Evolutionary conservation across 2,329 filamentous ascomycete species (phyloP).

Genomic region (Sphaceloma murrayae): DNA sequence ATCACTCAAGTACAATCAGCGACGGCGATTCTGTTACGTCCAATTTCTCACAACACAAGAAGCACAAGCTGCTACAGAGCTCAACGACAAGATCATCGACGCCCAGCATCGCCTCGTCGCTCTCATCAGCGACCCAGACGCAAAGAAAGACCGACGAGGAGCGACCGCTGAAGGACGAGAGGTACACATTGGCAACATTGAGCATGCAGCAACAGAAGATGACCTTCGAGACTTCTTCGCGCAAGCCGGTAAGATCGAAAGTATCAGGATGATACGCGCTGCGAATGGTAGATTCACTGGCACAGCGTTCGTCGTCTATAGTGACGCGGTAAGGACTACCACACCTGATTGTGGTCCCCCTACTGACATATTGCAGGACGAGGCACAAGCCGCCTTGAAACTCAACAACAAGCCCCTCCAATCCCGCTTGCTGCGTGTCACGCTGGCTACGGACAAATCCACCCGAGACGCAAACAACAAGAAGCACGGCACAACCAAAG

Average conservation of each 20-base stretch:
- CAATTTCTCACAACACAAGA: constrained; percentile 66
- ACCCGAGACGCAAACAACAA: constrained; percentile 15
- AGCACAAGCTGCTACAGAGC: constrained; percentile 59
- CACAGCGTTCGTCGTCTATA: constrained; percentile 70
- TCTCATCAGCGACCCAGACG: constrained; percentile 74
- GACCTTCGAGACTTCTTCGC: constrained; percentile 63
- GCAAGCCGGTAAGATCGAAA: constrained; percentile 65
- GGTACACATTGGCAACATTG: constrained; percentile 74
- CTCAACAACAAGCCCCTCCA: constrained; percentile 29
- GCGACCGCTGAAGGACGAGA: constrained; percentile 81
- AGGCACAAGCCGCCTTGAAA: constrained; percentile 28
- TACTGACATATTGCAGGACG: constrained; percentile 19
- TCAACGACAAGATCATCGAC: constrained; percentile 62
- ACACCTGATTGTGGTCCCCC: background rate
- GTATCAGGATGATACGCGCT: constrained; percentile 60
- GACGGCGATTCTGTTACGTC: constrained; percentile 89
- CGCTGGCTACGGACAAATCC: constrained; percentile 22
- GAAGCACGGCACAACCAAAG: constrained; percentile 18
- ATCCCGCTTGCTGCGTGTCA: constrained; percentile 29
- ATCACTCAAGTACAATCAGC: constrained; percentile 78
- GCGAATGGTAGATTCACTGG: constrained; percentile 62
- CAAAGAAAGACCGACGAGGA: constrained; percentile 69
- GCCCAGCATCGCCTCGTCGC: constrained; percentile 59
- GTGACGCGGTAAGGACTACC: constrained; percentile 36
- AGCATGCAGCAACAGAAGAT: constrained; percentile 64